Evolutionary conservation across 257 asterid species (phyloP).

Genomic region (Nicotiana obtusifolia): DNA sequence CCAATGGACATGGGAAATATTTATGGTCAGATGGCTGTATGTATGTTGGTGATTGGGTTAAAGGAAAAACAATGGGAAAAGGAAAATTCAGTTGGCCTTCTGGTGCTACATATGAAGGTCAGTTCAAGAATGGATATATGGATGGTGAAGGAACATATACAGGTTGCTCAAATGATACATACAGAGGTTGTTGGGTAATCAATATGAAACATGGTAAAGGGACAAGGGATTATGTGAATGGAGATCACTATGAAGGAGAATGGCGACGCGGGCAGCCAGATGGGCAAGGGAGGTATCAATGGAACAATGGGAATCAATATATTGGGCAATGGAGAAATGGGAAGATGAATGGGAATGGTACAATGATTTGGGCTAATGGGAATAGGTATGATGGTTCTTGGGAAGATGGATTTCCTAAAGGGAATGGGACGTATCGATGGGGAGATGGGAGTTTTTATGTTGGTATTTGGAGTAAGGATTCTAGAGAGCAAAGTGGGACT

Average conservation of each 20-base stretch:
- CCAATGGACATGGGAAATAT: slow-evolving; percentile 70
- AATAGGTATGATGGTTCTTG: slow-evolving; percentile 72
- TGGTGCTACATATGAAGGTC: slow-evolving; percentile 85
- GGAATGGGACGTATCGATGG: slow-evolving; percentile 77
- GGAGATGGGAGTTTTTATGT: slow-evolving; percentile 75
- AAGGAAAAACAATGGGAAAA: slow-evolving; percentile 55
- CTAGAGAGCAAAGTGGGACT: slow-evolving; percentile 66
- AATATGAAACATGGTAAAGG: slow-evolving; percentile 76
- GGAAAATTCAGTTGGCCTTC: slow-evolving; percentile 95
- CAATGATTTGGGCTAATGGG: slow-evolving; percentile 70
- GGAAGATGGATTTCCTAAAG: slow-evolving; percentile 74
- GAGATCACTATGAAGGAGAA: slow-evolving; percentile 71
- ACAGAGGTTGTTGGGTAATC: slow-evolving; percentile 62
- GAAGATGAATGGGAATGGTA: slow-evolving; percentile 67
- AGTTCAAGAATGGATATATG: slow-evolving; percentile 73
- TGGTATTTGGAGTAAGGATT: slow-evolving; percentile 78
- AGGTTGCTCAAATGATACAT: slow-evolving; percentile 53
- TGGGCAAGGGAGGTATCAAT: slow-evolving; percentile 75
- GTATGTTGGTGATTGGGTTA: slow-evolving; percentile 83
- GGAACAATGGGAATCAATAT: slow-evolving; percentile 75
- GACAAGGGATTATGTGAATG: slow-evolving; percentile 46
- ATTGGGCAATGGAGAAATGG: slow-evolving; percentile 76
- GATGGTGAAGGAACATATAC: slow-evolving; percentile 83
- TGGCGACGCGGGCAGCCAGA: slow-evolving; percentile 60
- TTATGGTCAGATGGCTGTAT: slow-evolving; percentile 87